Base-by-base conservation (phyloP, 805 yeast genomes). In the Tetrapisispora fleetii region DNA sequence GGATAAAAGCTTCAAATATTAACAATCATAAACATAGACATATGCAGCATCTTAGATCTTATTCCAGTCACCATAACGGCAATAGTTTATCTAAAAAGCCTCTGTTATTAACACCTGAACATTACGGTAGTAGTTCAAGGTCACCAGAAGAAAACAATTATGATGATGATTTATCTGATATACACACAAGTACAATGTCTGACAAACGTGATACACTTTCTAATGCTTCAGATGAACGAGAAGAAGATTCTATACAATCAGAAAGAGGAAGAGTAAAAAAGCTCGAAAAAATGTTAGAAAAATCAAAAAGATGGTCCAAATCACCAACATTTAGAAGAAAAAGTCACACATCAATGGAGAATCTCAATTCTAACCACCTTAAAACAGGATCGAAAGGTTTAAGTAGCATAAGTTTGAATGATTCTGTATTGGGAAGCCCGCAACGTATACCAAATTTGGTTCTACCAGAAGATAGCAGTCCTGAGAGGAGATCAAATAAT, bases 251-350 rank as follows among this genome's bases (percentile, higher is more conserved):
- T n/a, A 18, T 19, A 30, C 40, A 21, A 3, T 1, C 16, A 7
- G 43, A 45, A 19, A 32, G 38, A n/a, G 37, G 38, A 21, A 21
- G 43, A 40, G 42, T 50, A 19, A 57, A 54, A 36, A 54, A 56
- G 40, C 52, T 59, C 19, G 64, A 57, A 37, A 56, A 57, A 47
- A 59, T 59, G 27, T 46, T 59, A 8, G 52, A 52, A 33, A 54
- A 49, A 30, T 49, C 58, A 3, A 56, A 52, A 33, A 48, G 53
- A 39, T 52, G 58, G 53, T 56, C 63, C 1, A 53, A 50, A 38
- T 53, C 60, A 18, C 60, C 62, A 18, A 19, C 44, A 17, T 46
- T 46, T 40, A 36, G 19, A 22, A 46, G 35, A 24, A 39, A 33
- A 46, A 33, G 42, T 35, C 21, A 40, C 13, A 22, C 35, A 22